Percentiles rank a stretch among this genome's conserved stretches.
These are phyloP conservation scores for Davidsoniella australis DNA, from an alignment of 2,329 filamentous ascomycete species.

Conservation along the genomic window DNA sequence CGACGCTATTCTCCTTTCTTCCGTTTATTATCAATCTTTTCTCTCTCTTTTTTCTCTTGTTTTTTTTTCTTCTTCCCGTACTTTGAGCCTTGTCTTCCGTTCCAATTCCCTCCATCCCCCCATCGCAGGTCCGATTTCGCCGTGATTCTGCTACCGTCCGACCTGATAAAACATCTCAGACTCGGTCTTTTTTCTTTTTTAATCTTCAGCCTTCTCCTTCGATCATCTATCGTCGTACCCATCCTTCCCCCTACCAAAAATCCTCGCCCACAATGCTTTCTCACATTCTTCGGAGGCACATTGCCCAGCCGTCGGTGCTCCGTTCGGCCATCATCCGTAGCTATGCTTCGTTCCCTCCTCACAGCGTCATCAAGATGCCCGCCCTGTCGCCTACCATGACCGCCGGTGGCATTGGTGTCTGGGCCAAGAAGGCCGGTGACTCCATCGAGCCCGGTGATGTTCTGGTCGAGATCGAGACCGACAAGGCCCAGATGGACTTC, in stretches of 20 bases:
- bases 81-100: slow-evolving; percentile 3
- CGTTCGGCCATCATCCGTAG: slow-evolving; percentile 39
- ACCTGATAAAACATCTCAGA: not conserved
- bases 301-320: slow-evolving; percentile 18
- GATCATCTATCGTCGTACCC: not conserved
- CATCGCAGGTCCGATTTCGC: slow-evolving; percentile 11
- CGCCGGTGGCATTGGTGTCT: slow-evolving; percentile 83
- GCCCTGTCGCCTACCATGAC: slow-evolving; percentile 97
- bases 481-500: slow-evolving; percentile 99
- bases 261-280: slow-evolving; percentile 10
- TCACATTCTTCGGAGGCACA: slow-evolving; percentile 12
- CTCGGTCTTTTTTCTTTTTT: not conserved
- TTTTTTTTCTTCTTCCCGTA: slow-evolving; percentile 3
- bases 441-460: slow-evolving; percentile 79
- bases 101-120: not conserved
- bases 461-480: slow-evolving; percentile 94
- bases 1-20: not conserved
- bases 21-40: slow-evolving; percentile 4
- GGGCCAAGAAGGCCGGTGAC: slow-evolving; percentile 96
- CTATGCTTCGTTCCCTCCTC: slow-evolving; percentile 77
- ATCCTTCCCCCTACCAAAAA: slow-evolving; percentile 1
- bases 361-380: slow-evolving; percentile 94
- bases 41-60: not conserved
- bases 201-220: not conserved
- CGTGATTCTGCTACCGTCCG: slow-evolving; percentile 3